These are phyloP conservation scores for Dipteronia sinensis DNA, from an alignment of 345 rosid species.

Conservation along the genomic window DNA sequence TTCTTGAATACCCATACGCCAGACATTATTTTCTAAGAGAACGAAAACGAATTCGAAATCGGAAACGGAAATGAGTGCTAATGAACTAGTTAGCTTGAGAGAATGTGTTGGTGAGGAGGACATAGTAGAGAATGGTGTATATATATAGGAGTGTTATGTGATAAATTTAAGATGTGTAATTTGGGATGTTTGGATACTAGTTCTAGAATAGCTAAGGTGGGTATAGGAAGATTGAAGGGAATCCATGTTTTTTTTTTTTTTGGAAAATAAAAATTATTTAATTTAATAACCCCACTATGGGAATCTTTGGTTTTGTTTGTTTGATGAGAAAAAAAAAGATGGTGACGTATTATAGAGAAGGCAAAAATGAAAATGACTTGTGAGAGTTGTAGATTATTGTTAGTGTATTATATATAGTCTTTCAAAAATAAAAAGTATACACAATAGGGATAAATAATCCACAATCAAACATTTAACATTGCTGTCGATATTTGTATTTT, in stretches of 20 bases:
- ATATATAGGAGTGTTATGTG: slow-evolving; percentile 13
- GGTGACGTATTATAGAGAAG: slow-evolving; percentile 20
- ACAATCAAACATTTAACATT: too few relatives aligned
- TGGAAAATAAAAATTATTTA: background rate
- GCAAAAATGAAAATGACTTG: slow-evolving; percentile 23
- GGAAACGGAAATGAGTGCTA: too few relatives aligned
- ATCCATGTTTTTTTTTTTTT: slow-evolving; percentile 20
- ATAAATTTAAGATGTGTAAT: background rate
- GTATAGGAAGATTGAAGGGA: slow-evolving; percentile 41
- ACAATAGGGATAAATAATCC: background rate
- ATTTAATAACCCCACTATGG: slow-evolving; percentile 20
- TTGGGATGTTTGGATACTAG: slow-evolving; percentile 31
- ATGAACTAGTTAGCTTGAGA: too few relatives aligned
- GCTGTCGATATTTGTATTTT: background rate
- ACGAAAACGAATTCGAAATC: too few relatives aligned
- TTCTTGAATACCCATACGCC: slow-evolving; percentile 85
- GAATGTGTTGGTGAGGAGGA: slow-evolving; percentile 9
- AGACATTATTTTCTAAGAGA: slow-evolving; percentile 44
- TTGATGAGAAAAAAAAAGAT: slow-evolving; percentile 4
- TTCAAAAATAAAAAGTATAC: background rate
- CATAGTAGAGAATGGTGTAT: slow-evolving; percentile 18
- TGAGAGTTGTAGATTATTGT: background rate
- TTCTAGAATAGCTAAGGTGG: slow-evolving; percentile 25
- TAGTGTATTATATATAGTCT: background rate
- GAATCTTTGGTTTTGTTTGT: slow-evolving; percentile 39